Evolutionary conservation across 805 yeast genomes (phyloP), one percentile per base, ranked within the genome.

Genomic region (Schwanniomyces sp.): DNA sequence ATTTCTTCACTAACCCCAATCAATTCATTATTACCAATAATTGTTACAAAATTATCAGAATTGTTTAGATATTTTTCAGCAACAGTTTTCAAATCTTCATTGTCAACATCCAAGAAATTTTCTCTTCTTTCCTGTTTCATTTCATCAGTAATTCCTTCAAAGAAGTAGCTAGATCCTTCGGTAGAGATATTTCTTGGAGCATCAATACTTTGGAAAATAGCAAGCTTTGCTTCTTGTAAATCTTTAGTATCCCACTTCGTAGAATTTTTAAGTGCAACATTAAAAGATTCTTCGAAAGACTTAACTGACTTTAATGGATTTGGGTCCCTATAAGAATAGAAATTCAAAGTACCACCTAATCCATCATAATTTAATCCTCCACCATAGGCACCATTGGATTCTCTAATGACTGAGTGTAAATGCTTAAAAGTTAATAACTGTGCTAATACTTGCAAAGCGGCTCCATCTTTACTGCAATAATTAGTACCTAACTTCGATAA

Each of bases 371-470:
- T 70, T 4, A 96, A 87, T 4, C 99, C 99, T 5, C 96, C 98
- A 7, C 99, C 99, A 62, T 94, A 94, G 0, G 99, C 99, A 49
- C 99, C 99, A 48, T 96, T 96, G 59, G 92, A 83, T 62, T 94
- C 99, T 54, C 99, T 80, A 34, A 94, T 83, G 53, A 91, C 96
- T 10, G 89, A 80, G 65, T 94, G 99, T 42, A 94, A 71, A 55
- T 88, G 81, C 59, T 87, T 88, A 67, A 86, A 91, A 0, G 96
- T 85, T 55, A 91, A 65, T 48, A 94, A 64, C 55, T 86, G 91
- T 1, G 97, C 78, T 41, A 94, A 73, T 0, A 94, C 81, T 65
- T 89, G 96, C 39, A 94, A 75, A 1, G 90, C 75, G 0, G 98
- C 96, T 32, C 96, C 91, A 53, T 92, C 97, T 43, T 75, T 68